These are phyloP conservation scores for Amniculicola lignicola DNA, from an alignment of 495 filamentous ascomycete genomes.

Conservation along the genomic window DNA sequence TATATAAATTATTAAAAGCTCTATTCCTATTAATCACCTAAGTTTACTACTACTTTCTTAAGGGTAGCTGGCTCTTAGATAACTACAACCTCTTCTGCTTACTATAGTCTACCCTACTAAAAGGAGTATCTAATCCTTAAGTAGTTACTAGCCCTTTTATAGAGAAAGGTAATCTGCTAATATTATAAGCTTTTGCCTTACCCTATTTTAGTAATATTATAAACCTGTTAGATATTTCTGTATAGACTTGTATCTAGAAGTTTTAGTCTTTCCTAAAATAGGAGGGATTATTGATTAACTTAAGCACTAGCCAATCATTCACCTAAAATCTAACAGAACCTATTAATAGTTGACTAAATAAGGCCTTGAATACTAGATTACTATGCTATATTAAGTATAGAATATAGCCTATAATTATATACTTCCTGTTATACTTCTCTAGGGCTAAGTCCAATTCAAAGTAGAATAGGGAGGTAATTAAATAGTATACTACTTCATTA, in stretches of 20 bases:
- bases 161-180: constrained; percentile 18
- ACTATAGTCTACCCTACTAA: constrained; percentile 10
- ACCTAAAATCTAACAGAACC: constrained; percentile 7
- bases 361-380: not conserved
- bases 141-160: constrained; percentile 2
- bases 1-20: not conserved
- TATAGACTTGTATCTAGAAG: constrained; percentile 8
- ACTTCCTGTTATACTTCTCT: constrained; percentile 3
- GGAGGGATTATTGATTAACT: constrained; percentile 1
- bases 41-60: not conserved
- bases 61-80: not conserved
- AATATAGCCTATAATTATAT: constrained; percentile 8
- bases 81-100: constrained; percentile 11
- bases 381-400: not conserved
- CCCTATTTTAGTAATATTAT: constrained; percentile 11
- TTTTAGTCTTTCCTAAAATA: constrained; percentile 11
- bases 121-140: constrained; percentile 7
- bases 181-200: constrained; percentile 10
- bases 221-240: constrained; percentile 3
- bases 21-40: not conserved
- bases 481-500: not conserved
- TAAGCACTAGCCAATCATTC: constrained; percentile 4
- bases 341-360: constrained; percentile 6
- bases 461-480: constrained; percentile 6
- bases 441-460: not conserved